Evolutionary conservation across 139 green algal genomes (phyloP), one percentile per base, ranked within the genome.

Genomic region (Chlorella sp.): DNA sequence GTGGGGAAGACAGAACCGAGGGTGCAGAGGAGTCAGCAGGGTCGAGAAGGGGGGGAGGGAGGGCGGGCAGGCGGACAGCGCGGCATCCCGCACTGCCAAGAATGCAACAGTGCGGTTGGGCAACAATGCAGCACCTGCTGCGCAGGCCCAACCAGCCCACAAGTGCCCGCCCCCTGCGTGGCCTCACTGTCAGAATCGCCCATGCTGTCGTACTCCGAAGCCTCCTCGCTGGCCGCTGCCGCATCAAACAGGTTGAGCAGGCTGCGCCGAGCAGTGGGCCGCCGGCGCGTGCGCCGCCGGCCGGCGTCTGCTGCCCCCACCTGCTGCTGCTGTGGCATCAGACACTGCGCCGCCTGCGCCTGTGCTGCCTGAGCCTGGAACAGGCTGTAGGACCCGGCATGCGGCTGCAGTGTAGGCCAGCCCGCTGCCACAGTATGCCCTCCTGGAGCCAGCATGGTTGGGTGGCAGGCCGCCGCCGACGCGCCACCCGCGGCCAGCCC

Each of bases 241-340:
- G 76, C 76, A 60, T 82, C 76, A 72, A 82, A 82, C 21, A 57
- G 25, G 28, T 73, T 39, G 1, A 73, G 57, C 36, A 82, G 76
- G 60, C 57, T 82, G 60, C 76, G 76, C 0, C 76, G 76, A 0
- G 76, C 57, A 26, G 60, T 82, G 57, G 76, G 57, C 17, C 56
- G 76, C 36, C 60, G 76, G 18, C 76, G 76, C 25, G 41, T 41
- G 36, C 76, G 76, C 6, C 76, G 60, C 9, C 56, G 32, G 56
- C 7, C 71, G 2, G 75, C 56, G 57, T 21, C 21, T 0, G 75
- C 75, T 32, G 34, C 70, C 3, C 34, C 23, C 67, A 4, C 28
- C 67, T 32, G 21, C 69, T 34, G 36, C 25, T 4, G 38, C 38
- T 20, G 70, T 28, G 63, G 63, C 28, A 18, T 26, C 28, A 20